Percentiles rank a stretch among this genome's conserved stretches.
phyloP scores from a whole-genome alignment of 1,139 yeast species.

The Hemisphaericaspora xylanilytica region DNA sequence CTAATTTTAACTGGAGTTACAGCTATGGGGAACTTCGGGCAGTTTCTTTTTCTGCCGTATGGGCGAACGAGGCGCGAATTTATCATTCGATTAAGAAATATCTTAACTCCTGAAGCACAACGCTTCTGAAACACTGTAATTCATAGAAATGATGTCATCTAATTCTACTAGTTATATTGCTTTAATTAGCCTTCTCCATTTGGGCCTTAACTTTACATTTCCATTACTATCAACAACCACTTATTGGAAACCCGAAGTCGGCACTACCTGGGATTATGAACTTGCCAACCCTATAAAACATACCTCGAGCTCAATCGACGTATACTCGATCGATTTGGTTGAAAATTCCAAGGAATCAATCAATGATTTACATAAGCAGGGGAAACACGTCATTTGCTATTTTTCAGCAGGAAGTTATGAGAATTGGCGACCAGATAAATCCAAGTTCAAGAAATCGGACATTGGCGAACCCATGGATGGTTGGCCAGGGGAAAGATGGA shows the following conservation, averaged over 20 bases:
- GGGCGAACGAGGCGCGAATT: too few relatives aligned
- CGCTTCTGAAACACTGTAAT: too few relatives aligned
- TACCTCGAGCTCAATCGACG: not conserved
- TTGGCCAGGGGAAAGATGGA: slow-evolving; percentile 25
- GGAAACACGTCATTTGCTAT: slow-evolving; percentile 22
- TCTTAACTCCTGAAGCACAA: too few relatives aligned
- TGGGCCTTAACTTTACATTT: too few relatives aligned
- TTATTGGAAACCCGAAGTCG: slow-evolving; percentile 1
- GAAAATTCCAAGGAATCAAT: slow-evolving; percentile 14
- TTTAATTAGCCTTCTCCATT: not conserved
- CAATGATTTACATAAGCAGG: slow-evolving; percentile 13
- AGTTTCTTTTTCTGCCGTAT: too few relatives aligned
- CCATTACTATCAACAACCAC: too few relatives aligned
- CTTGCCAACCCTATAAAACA: not conserved
- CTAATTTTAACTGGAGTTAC: too few relatives aligned
- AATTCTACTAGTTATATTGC: not conserved
- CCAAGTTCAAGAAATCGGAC: slow-evolving; percentile 14
- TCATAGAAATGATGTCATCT: too few relatives aligned
- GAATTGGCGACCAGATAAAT: slow-evolving; percentile 20
- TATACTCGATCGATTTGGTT: slow-evolving; percentile 16
- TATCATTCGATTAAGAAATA: too few relatives aligned
- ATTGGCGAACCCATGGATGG: slow-evolving; percentile 21
- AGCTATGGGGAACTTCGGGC: too few relatives aligned
- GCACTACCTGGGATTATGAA: not conserved
- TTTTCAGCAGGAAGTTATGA: slow-evolving; percentile 27